Evolutionary conservation across 1,139 yeast species (phyloP).

Genomic region (Debaryomycetaceae sp.): DNA sequence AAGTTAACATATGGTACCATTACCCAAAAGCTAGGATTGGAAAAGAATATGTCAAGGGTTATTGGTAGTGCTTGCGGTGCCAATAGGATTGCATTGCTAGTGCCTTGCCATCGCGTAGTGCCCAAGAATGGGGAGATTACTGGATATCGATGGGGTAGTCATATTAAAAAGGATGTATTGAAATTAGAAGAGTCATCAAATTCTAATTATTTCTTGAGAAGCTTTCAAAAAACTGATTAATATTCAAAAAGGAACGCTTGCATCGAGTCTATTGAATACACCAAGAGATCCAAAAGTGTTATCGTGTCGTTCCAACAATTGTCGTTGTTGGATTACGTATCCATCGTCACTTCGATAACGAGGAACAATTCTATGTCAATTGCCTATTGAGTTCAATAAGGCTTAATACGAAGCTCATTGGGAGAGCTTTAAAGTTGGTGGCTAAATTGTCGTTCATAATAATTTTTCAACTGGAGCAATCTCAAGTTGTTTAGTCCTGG

Average conservation of each 20-base stretch:
- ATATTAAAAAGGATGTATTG: conserved; percentile 13
- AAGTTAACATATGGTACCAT: conserved; percentile 15
- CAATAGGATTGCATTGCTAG: conserved; percentile 19
- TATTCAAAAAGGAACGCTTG: too few species aligned
- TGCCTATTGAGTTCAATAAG: too few species aligned
- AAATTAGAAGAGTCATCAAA: conserved; percentile 6
- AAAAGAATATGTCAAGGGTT: conserved; percentile 15
- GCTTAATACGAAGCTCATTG: neutral
- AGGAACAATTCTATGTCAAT: too few species aligned
- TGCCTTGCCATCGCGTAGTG: conserved; percentile 26
- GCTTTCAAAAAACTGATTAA: neutral
- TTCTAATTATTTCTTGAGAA: neutral
- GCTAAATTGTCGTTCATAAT: conserved; percentile 10
- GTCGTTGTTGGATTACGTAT: too few species aligned
- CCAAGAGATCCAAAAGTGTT: too few species aligned
- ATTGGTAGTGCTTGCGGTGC: conserved; percentile 24
- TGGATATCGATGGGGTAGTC: conserved; percentile 23
- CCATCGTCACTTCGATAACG: too few species aligned
- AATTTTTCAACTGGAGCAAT: conserved; percentile 16
- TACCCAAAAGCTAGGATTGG: conserved; percentile 14
- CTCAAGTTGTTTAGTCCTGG: conserved; percentile 13
- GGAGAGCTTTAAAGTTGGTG: neutral
- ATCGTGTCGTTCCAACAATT: too few species aligned
- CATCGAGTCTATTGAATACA: too few species aligned
- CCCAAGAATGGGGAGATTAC: conserved; percentile 15